These are phyloP conservation scores for Clitopilus hobsonii DNA, from an alignment of 768 basidiomycete genomes.

Conservation along the genomic window DNA sequence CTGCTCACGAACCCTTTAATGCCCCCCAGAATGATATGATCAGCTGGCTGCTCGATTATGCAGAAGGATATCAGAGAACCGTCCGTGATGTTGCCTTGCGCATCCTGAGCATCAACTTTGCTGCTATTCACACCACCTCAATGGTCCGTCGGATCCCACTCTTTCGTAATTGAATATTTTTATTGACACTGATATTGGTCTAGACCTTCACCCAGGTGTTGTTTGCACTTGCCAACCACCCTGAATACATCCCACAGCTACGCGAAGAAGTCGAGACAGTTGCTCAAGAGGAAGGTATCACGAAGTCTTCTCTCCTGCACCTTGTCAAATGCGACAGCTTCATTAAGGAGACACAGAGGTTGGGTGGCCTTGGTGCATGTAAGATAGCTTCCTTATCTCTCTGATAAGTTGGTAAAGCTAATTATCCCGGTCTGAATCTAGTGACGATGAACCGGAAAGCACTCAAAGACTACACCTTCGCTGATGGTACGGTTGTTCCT, in stretches of 20 bases:
- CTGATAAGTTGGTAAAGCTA: background rate
- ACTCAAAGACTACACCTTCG: constrained; percentile 20
- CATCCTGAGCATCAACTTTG: constrained; percentile 31
- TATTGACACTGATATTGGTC: background rate
- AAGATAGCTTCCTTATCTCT: constrained; percentile 1
- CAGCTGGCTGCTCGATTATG: constrained; percentile 39
- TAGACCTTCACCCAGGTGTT: constrained; percentile 24
- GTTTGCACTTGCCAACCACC: constrained; percentile 20
- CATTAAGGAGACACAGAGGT: constrained; percentile 28
- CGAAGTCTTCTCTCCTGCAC: constrained; percentile 22
- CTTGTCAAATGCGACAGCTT: constrained; percentile 37
- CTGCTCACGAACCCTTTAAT: background rate
- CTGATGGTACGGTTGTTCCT: constrained; percentile 18
- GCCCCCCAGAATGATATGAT: constrained; percentile 37
- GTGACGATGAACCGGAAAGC: constrained; percentile 18
- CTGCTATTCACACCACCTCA: constrained; percentile 35
- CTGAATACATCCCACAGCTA: constrained; percentile 19
- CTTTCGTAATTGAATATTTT: background rate
- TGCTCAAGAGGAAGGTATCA: constrained; percentile 24
- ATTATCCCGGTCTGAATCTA: constrained; percentile 2
- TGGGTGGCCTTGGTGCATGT: constrained; percentile 21
- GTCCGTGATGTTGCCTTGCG: constrained; percentile 22
- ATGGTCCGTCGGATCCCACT: constrained; percentile 19
- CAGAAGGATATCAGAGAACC: constrained; percentile 23
- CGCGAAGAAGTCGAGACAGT: constrained; percentile 33